These are phyloP conservation scores for Penicillium palitans DNA, from an alignment of 2,329 filamentous ascomycete genomes.

Conservation along the genomic window DNA sequence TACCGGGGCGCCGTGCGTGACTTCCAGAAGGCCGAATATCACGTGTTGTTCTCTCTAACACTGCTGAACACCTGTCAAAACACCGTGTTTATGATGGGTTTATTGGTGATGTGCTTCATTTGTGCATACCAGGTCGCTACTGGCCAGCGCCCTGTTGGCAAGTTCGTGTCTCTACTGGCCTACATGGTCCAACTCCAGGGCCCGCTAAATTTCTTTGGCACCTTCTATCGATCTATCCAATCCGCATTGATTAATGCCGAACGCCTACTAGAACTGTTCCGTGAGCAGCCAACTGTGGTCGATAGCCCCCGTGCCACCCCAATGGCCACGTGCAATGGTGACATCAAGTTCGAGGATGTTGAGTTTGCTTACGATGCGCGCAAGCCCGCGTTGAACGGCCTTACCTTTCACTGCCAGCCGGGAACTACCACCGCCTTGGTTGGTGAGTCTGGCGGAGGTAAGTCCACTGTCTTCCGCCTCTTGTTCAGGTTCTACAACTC, in stretches of 20 bases:
- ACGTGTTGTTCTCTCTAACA: slow-evolving; percentile 73
- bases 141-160: slow-evolving; percentile 64
- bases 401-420: slow-evolving; percentile 81
- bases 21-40: slow-evolving; percentile 73
- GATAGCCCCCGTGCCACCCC: slow-evolving; percentile 67
- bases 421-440: slow-evolving; percentile 95
- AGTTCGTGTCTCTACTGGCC: slow-evolving; percentile 72
- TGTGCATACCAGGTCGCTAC: slow-evolving; percentile 74
- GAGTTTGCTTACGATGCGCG: slow-evolving; percentile 87
- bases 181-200: slow-evolving; percentile 79
- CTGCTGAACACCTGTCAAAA: slow-evolving; percentile 81
- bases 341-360: slow-evolving; percentile 84
- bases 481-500: slow-evolving; percentile 97
- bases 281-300: slow-evolving; percentile 87
- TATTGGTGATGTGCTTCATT: slow-evolving; percentile 70
- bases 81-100: slow-evolving; percentile 74
- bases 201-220: slow-evolving; percentile 84
- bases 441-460: slow-evolving; percentile 93
- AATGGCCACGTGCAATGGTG: slow-evolving; percentile 70
- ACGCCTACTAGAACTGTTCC: slow-evolving; percentile 91
- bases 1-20: slow-evolving; percentile 69
- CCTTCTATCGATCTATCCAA: slow-evolving; percentile 94
- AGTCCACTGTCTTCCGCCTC: slow-evolving; percentile 92
- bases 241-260: slow-evolving; percentile 97
- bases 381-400: slow-evolving; percentile 77